phyloP scores from a whole-genome alignment of 768 basidiomycete genomes.

The Cystobasidium tubakii region DNA sequence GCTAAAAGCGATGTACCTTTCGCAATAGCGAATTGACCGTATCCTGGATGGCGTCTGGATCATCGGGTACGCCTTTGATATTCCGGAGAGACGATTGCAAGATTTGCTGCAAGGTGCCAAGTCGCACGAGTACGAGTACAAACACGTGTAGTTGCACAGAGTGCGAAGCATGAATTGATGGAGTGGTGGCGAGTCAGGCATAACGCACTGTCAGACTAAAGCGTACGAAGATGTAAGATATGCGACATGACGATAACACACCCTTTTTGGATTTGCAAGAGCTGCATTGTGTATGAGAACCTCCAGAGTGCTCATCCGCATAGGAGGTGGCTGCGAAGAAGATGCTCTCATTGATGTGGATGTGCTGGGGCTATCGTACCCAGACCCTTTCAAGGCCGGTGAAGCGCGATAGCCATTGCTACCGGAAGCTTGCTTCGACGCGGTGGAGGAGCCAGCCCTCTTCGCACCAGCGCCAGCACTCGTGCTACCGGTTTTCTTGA shows the following conservation, averaged over 20 bases:
- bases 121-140: no score
- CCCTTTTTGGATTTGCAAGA: conserved; percentile 15
- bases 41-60: not conserved
- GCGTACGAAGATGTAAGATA: not conserved
- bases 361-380: not conserved
- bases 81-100: not conserved
- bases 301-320: not conserved
- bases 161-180: not conserved
- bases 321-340: not conserved
- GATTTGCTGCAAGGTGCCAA: not conserved
- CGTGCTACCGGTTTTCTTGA: conserved; percentile 24
- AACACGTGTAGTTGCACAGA: not conserved
- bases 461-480: not conserved
- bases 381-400: not conserved
- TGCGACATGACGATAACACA: not conserved
- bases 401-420: conserved; percentile 1
- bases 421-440: not conserved
- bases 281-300: conserved; percentile 17
- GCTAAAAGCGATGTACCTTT: conserved; percentile 10
- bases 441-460: not conserved
- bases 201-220: conserved; percentile 8
- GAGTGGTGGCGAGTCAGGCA: not conserved
- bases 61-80: conserved; percentile 19
- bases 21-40: conserved; percentile 24
- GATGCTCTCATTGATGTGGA: not conserved